phyloP scores from a whole-genome alignment of 306 rosid genomes.

The Astragalus glycyphyllos region DNA sequence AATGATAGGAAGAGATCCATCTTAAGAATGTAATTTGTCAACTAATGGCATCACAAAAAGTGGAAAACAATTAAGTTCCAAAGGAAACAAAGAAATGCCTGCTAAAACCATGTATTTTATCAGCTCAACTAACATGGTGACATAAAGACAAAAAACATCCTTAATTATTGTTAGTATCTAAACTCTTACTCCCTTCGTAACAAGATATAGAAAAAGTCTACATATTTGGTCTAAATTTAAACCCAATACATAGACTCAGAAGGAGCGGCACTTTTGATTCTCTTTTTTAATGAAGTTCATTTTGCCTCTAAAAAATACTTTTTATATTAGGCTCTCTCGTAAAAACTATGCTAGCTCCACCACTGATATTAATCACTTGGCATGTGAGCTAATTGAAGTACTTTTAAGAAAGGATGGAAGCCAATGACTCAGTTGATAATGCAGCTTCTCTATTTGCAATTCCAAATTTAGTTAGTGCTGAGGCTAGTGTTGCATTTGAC shows the following conservation, averaged over 20 bases:
- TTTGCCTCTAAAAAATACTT: too few relatives aligned
- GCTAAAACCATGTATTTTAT: not conserved
- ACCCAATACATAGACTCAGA: too few relatives aligned
- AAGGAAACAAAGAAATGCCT: not conserved
- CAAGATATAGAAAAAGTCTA: too few relatives aligned
- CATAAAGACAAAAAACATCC: not conserved
- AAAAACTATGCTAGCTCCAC: too few relatives aligned
- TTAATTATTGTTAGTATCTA: too few relatives aligned
- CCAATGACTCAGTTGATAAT: constrained; percentile 9
- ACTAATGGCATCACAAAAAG: constrained; percentile 21
- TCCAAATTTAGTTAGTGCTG: constrained; percentile 14
- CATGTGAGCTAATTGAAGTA: not conserved
- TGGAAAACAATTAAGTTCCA: not conserved
- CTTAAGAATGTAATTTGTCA: constrained; percentile 22
- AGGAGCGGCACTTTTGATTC: too few relatives aligned
- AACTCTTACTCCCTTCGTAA: too few relatives aligned
- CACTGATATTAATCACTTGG: not conserved
- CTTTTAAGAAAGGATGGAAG: not conserved
- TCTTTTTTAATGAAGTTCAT: too few relatives aligned
- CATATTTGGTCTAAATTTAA: too few relatives aligned
- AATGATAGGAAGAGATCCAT: constrained; percentile 28
- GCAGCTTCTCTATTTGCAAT: constrained; percentile 2
- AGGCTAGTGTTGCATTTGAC: constrained; percentile 18
- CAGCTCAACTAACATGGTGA: constrained; percentile 7
- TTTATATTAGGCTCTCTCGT: too few relatives aligned